Percentiles rank a stretch among this genome's conserved stretches.
These are phyloP conservation scores for Pseudopediastrum boryanum DNA, from an alignment of 139 green algal genomes.

Conservation along the genomic window DNA sequence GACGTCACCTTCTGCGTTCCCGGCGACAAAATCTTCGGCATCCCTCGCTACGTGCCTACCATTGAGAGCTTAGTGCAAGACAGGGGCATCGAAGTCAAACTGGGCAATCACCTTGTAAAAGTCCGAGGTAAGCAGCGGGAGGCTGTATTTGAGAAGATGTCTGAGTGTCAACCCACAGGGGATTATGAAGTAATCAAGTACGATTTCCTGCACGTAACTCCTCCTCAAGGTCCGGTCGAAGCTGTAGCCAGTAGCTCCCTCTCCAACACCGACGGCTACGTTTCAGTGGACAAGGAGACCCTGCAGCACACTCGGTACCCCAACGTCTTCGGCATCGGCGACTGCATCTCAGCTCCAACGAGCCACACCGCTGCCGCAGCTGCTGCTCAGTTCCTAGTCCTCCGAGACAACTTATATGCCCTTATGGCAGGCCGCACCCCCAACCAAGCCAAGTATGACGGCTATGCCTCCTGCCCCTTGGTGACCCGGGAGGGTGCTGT, in stretches of 20 bases:
- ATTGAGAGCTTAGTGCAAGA: background rate
- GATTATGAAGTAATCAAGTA: constrained; percentile 11
- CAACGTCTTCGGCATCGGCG: constrained; percentile 28
- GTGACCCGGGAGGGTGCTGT: background rate
- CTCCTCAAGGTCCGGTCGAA: constrained; percentile 15
- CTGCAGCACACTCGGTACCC: constrained; percentile 22
- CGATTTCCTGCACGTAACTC: constrained; percentile 32
- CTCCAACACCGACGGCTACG: background rate
- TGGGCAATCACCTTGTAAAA: background rate
- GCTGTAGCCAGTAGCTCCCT: background rate
- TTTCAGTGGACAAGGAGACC: constrained; percentile 15
- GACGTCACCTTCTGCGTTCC: background rate
- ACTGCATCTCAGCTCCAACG: constrained; percentile 21
- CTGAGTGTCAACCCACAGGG: background rate
- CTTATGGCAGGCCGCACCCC: constrained; percentile 3
- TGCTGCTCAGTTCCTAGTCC: constrained; percentile 26
- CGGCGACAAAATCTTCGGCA: background rate
- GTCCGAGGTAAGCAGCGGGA: constrained; percentile 4
- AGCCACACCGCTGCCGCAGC: constrained; percentile 25
- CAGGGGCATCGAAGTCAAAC: constrained; percentile 9
- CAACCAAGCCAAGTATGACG: constrained; percentile 12
- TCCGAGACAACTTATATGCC: constrained; percentile 26
- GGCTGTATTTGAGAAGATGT: constrained; percentile 13
- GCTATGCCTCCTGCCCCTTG: constrained; percentile 17
- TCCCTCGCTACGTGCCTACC: constrained; percentile 6